A percentile compares a stretch with the other conserved stretches of the same genome.
Conservation (phyloP, 2,329 filamentous ascomycete species). For the Niveomyces coronatus region DNA sequence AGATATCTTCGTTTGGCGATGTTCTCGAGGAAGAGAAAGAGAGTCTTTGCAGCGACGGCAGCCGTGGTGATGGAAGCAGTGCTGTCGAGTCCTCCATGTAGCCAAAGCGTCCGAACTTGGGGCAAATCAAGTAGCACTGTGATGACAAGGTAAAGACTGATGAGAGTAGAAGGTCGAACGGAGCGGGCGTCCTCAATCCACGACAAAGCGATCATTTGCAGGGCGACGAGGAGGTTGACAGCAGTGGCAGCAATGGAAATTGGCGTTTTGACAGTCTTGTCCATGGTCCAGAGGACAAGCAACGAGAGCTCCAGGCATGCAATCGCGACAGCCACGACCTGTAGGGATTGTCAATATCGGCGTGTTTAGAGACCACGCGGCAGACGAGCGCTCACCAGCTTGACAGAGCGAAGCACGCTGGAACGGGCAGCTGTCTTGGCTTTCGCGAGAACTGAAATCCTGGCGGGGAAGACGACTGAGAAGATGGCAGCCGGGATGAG, state of each 20-base stretch:
- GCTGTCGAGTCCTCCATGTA: conserved; percentile 14
- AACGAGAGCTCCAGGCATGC: conserved; percentile 3
- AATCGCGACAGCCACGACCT: not conserved
- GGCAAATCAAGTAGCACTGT: conserved; percentile 21
- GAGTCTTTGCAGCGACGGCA: conserved; percentile 16
- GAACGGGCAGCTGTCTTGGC: not conserved
- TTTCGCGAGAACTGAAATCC: conserved; percentile 1
- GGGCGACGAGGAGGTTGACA: conserved; percentile 15
- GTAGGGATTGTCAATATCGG: not conserved
- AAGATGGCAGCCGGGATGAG: conserved; percentile 5
- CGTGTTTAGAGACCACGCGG: too few relatives aligned
- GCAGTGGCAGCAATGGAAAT: not conserved
- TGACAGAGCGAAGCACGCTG: not conserved
- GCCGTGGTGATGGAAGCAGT: conserved; percentile 17
- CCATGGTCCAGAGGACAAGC: not conserved
- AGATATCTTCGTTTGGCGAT: conserved; percentile 18
- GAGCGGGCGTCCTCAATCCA: conserved; percentile 22
- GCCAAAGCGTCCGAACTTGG: conserved; percentile 21
- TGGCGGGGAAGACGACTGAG: not conserved
- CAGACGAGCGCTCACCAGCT: not conserved
- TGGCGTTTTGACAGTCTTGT: not conserved
- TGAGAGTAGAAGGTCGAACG: conserved; percentile 21
- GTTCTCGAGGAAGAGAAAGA: conserved; percentile 21
- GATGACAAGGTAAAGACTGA: conserved; percentile 20
- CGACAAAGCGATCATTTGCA: conserved; percentile 18